Percentiles rank a stretch among this genome's conserved stretches.
phyloP scores from a whole-genome alignment of 2,329 filamentous ascomycete species.

The Zymoseptoria pseudotritici region DNA sequence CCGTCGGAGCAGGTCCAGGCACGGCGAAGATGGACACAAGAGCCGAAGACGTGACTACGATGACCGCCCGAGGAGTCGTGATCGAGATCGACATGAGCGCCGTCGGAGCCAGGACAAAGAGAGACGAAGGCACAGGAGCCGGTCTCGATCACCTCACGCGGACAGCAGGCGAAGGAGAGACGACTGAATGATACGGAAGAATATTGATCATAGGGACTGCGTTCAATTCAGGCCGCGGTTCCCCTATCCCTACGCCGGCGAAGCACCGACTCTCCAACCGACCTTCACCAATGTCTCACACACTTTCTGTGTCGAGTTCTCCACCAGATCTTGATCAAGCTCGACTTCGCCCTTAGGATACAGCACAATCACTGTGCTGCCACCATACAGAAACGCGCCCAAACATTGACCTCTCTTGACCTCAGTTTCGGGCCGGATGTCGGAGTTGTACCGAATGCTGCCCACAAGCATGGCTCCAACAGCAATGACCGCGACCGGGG shows the following conservation, averaged over 20 bases:
- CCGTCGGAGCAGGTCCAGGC: conserved; percentile 14
- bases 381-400: conserved; percentile 37
- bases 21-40: conserved; percentile 3
- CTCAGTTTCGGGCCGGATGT: conserved; percentile 27
- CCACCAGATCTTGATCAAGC: conserved; percentile 35
- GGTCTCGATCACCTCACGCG: conserved; percentile 18
- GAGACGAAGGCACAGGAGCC: conserved; percentile 6
- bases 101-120: conserved; percentile 6
- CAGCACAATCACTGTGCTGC: conserved; percentile 37
- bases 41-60: conserved; percentile 6
- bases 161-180: conserved; percentile 10
- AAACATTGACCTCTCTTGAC: conserved; percentile 35
- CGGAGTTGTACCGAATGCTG: conserved; percentile 35
- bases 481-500: conserved; percentile 32
- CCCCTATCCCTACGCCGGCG: neutral
- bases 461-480: conserved; percentile 41
- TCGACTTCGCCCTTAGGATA: conserved; percentile 31
- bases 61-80: conserved; percentile 9
- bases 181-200: conserved; percentile 3
- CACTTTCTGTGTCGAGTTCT: conserved; percentile 29
- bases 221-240: neutral
- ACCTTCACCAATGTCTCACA: conserved; percentile 37
- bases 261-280: conserved; percentile 29
- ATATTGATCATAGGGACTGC: neutral
- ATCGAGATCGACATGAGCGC: conserved; percentile 7